Evolutionary conservation across 768 basidiomycete genomes (phyloP), one percentile per base, ranked within the genome.

Genomic region (Podaxis mareebaensis): DNA sequence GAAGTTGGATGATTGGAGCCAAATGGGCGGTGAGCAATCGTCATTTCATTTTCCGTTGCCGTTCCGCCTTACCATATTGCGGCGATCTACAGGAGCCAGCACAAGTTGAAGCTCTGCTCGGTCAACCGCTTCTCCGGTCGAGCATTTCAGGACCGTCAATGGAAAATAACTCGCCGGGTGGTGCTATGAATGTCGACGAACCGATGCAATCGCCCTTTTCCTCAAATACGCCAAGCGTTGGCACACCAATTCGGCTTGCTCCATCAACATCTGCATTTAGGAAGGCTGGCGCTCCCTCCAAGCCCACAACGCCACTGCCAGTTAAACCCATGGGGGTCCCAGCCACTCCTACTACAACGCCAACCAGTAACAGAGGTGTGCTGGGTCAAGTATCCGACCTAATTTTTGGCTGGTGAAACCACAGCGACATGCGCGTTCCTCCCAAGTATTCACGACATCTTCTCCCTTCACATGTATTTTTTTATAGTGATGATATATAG

Each of bases 1-100:
- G 90, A 3, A 82, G 80, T 53, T 92, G 85, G 81, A 95, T 95
- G 93, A 78, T 95, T 39, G 94, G 93, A 12, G 87, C 85, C 46
- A 93, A 93, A 73, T 92, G 89, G 88, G 90, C 90, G 28, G 93
- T 93, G 71, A 64, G 91, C 85, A 7, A 49, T 54, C 7, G 12
- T 53, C 49, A 22, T 39, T 57, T 57, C 12, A 30, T 36, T 13
- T 20, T 53, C 24, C 13, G 67, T 57, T 60, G 63, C 52, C 52
- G 44, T 42, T 54, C 36, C 52, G 58, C 66, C 30, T 60, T 53
- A 49, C 52, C n/a, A 39, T 20, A 11, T 7, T 49, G 36, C 48
- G 61, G 15, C 13, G 30, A 61, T 39, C 58, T 36, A 20, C 58
- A 92, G 90, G 90, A 92, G 69, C 77, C 85, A 3, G 76, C 78